Base-by-base conservation (phyloP, 2,329 filamentous ascomycete genomes). In the Drechslerella dactyloides region DNA sequence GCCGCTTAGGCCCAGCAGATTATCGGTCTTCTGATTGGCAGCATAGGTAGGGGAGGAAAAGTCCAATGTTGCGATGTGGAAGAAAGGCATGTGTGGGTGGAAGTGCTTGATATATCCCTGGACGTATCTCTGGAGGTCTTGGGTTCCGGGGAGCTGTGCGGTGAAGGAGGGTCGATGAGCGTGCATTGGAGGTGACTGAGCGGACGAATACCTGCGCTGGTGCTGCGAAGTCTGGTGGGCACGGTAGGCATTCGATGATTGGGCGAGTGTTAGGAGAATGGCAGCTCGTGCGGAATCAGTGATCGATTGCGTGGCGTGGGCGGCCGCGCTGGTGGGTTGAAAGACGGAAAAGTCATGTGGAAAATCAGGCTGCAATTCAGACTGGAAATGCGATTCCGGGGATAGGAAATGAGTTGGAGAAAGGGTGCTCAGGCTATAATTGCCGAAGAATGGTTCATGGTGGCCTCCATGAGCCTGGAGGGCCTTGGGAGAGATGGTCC, bases 61-160 rank as follows among this genome's bases (percentile, higher is more conserved):
- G 46, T 92, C 92, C 74, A 97, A 83, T 15, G 93, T 96, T 58
- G 93, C 89, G 75, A 96, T 86, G 80, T 97, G 93, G 73, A 96
- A 83, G 80, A 97, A 96, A n/a, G 94, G 93, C 73, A 96, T 81
- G 79, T 97, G 93, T 21, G 93, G 93, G 78, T 97, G 93, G 80
- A 96, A 96, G 79, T 91, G 96, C 74, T 88, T 87, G 77, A 97
- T 87, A 81, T 97, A 97, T 69, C 93, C 89, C 74, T 88, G 87
- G 74, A 97, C 90, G 80, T 93, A 97, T 79, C 91, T 89, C 79
- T 96, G 92, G 73, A 97, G 86, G 78, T 97, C 91, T 78, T 86
- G 84, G 35, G 91, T 93, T 81, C 85, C 91, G 59, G 93, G 93
- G 66, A 96, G 84, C 81, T 73, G 77, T 21, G 60, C 68, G 7